Evolutionary conservation across 1,284 basidiomycete species (phyloP).

Genomic region (Dichomitus squalens): DNA sequence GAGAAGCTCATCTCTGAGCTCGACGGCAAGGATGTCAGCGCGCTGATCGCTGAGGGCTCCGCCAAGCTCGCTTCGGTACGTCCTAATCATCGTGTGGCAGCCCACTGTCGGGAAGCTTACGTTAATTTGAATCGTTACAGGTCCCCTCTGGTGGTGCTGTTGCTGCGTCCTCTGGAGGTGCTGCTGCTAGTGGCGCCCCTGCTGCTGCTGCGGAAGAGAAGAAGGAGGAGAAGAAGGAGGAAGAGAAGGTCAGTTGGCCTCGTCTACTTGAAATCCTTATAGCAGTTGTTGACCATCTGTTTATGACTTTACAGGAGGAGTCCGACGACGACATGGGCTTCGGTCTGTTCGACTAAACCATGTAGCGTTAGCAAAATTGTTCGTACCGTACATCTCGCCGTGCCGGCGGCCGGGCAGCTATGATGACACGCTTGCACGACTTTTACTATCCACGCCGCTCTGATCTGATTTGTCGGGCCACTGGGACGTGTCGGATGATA

Average conservation of each 20-base stretch:
- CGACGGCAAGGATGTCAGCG: constrained; percentile 87
- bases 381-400: constrained; percentile 19
- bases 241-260: constrained; percentile 65
- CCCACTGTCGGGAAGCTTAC: constrained; percentile 26
- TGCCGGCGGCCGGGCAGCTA: constrained; percentile 18
- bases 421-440: constrained; percentile 24
- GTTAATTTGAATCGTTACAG: constrained; percentile 38
- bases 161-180: constrained; percentile 60
- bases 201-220: constrained; percentile 73
- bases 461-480: background rate
- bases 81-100: constrained; percentile 35
- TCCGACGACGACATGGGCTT: constrained; percentile 94
- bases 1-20: constrained; percentile 91
- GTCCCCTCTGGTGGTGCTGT: constrained; percentile 83
- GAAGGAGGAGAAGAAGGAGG: constrained; percentile 70
- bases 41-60: constrained; percentile 93
- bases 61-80: constrained; percentile 93
- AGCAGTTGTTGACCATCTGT: constrained; percentile 20
- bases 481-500: no score
- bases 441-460: no score
- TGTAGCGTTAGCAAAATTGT: constrained; percentile 22
- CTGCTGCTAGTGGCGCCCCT: constrained; percentile 60
- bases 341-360: constrained; percentile 87
- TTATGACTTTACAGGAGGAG: constrained; percentile 60
- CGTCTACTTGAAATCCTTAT: background rate